Evolutionary conservation across 768 basidiomycete genomes (phyloP), one percentile per base, ranked within the genome.

Genomic region (Inosperma sp.): DNA sequence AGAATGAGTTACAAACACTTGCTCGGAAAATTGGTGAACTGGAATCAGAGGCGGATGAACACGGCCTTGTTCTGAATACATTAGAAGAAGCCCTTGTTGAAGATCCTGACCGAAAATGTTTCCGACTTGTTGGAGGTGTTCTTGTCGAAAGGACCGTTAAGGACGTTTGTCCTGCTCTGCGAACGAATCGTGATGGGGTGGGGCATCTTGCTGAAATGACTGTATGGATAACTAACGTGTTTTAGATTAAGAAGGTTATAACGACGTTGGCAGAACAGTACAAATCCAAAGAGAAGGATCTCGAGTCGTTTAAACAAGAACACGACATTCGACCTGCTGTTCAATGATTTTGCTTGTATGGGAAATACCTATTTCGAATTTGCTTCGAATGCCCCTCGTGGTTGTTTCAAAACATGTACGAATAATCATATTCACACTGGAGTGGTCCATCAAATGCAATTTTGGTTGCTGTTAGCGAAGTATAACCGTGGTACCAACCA

Each of bases 21-120:
- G 92, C 93, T 30, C 81, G 84, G 56, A 98, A 98, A 72, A 94
- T 98, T 59, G 89, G 90, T 54, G 96, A 99, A 68, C 77, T 99
- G 26, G 96, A 99, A 67, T 82, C 86, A 57, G 96, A 99, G 62
- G 83, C 91, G 16, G 96, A 99, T 55, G 96, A 99, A 65, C 93
- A 99, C 67, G 97, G 94, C 34, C 75, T 99, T 13, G 96, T 99
- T 7, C 77, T 98, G 31, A 77, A 79, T 3, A 97, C 96, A 2
- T 70, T 99, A 29, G 80, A 86, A 56, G 93, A 97, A 56, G 83
- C 84, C 8, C 71, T 92, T 31, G 75, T 73, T n/a, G 80, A 83
- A 52, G 88, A 94, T 52, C 93, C 95, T 14, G 79, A 84, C 68
- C 84, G 96, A 51, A 93, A 92, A 72, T 98, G 96, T 69, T 99